Base-by-base conservation (phyloP, 306 rosid genomes). In the Casuarina cunninghamiana region DNA sequence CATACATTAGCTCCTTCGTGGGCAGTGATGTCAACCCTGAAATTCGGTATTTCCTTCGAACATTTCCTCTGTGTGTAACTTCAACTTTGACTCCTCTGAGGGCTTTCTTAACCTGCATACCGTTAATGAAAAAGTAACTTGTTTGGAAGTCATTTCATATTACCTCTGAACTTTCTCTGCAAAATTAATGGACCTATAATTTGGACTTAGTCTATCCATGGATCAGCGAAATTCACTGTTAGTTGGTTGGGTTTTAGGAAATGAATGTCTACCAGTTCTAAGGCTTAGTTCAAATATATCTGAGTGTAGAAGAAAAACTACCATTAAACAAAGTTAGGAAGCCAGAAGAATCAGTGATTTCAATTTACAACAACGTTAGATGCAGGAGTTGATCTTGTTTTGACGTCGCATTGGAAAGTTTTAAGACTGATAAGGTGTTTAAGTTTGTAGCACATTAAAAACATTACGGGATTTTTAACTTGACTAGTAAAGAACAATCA, bases 21-120 rank as follows among this genome's bases (percentile, higher is more conserved):
- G 88, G 88, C 69, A 81, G 88, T 75, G 88, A 78, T 70, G 88
- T 84, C 49, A 84, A 71, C 72, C 88, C 88, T 71, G 85, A 81
- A 53, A 84, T 75, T 72, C 88, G 60, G 74, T 84, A 84, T 84
- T 84, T 84, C 81, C 88, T 78, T 75, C 85, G 77, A 53, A 84
- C 78, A 75, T 80, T 81, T 78, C 83, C 83, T 78, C 88, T 84
- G 21, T 86, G 89, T 66, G 89, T 86, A 51, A 83, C 83, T 78
- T 86, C 89, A 37, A 86, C 83, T 80, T 86, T 83, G 21, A 86
- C 89, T n/a, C 89, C 89, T 83, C 89, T 74, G 21, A 86, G 66
- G 43, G 89, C 87, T 79, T 86, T 86, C 63, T 86, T 84, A 17
- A 86, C 75, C 87, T 86, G 85, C 77, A 74, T 50, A 69, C 67